A percentile compares a stretch with the other conserved stretches of the same genome.
Evolutionary conservation across 441 rosid genomes (phyloP).

Genomic region (Manihot esculenta): DNA sequence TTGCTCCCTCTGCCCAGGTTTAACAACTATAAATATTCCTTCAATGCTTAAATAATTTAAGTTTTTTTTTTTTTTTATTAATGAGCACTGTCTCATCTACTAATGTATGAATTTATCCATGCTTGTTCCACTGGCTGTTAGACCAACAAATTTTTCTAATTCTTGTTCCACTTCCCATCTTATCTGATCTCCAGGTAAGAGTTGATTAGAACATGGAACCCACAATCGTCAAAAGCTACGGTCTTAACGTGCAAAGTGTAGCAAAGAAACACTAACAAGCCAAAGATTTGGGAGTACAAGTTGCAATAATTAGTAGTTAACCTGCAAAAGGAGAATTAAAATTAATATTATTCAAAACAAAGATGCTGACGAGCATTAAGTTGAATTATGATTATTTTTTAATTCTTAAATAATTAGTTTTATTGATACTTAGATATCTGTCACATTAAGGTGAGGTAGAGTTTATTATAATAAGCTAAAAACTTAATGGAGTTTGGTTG

Average conservation of each 20-base stretch:
- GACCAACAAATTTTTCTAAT: conserved; percentile 7
- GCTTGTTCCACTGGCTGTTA: not conserved
- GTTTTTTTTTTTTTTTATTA: not conserved
- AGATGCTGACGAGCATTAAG: conserved; percentile 15
- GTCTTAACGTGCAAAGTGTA: conserved; percentile 19
- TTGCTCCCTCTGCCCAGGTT: not conserved
- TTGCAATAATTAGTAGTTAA: conserved; percentile 20
- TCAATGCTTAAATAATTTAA: not conserved
- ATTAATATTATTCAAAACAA: conserved; percentile 4
- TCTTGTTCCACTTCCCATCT: not conserved
- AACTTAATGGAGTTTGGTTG: not conserved
- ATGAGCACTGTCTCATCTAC: not conserved
- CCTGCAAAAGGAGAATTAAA: not conserved
- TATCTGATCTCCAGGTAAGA: not conserved
- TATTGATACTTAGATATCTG: not conserved
- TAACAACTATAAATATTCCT: not conserved
- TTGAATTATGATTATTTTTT: conserved; percentile 16
- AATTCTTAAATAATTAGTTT: not conserved
- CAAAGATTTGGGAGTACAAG: not conserved
- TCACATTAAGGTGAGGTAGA: not conserved
- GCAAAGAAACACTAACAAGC: not conserved
- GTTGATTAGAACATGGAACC: conserved; percentile 33
- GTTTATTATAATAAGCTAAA: not conserved
- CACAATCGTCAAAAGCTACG: conserved; percentile 7
- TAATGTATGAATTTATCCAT: conserved; percentile 27